Base-by-base conservation (phyloP, 257 asterid genomes). In the Scutellaria minor region DNA sequence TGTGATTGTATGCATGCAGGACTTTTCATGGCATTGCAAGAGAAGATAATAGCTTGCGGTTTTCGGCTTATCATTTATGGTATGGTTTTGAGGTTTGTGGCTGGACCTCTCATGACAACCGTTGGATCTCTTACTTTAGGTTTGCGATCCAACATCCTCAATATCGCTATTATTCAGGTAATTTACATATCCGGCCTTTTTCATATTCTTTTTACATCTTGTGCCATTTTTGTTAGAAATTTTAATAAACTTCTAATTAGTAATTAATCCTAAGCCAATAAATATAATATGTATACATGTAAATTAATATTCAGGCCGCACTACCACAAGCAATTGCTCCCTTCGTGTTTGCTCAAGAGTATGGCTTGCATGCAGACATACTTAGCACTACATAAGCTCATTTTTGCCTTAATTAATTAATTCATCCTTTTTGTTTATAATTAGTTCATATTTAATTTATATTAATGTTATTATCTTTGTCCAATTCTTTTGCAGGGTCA, bases 21-120 rank as follows among this genome's bases (percentile, higher is more conserved):
- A 42, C 64, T 90, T 3, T 93, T 93, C 77, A 88, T 93, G 93
- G 97, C 95, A 41, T 54, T 85, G 68, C 92, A 88, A 82, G 81
- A 88, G 66, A 93, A 85, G 66, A 37, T 88, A 11, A 72, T 90
- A 54, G 85, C 87, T 0, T 86, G 95, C 50, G 97, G 95, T 0
- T 64, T 75, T 14, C 67, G 83, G 22, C 64, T 84, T 42, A 77
- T 85, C 5, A 4, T 87, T 11, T 79, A 77, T 44, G 88, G 83
- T 1, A 70, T 92, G 83, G 75, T 83, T 45, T 55, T 93, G 72
- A 83, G 91, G 80, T 93, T 93, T 58, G 76, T 85, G 2, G 70
- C 72, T 0, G 95, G 93, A 12, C 91, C 98, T 1, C 58, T 87
- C 1, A 52, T 88, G 0, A 83, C 77, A 22, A 69, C 83, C 7